phyloP scores from a whole-genome alignment of 345 rosid genomes.

The Clarkia xantiana region DNA sequence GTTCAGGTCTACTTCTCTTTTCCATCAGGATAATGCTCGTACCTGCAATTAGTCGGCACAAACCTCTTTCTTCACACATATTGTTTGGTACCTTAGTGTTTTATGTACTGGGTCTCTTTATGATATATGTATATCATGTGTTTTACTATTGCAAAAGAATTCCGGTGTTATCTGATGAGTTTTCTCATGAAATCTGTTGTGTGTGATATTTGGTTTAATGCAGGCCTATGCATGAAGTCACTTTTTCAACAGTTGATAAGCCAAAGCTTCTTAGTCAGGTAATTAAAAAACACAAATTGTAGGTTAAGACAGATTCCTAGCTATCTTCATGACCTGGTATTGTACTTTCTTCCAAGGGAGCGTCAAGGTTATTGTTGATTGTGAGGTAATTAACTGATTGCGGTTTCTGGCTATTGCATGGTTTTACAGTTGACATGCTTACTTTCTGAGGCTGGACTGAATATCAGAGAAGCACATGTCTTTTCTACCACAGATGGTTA shows the following conservation, averaged over 20 bases:
- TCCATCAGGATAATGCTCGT: too few relatives aligned
- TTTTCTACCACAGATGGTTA: slow-evolving; percentile 57
- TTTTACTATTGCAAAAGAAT: too few relatives aligned
- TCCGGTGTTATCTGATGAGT: too few relatives aligned
- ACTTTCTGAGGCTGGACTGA: slow-evolving; percentile 47
- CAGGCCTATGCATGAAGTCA: slow-evolving; percentile 16
- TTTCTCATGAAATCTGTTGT: neutral
- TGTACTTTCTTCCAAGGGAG: neutral
- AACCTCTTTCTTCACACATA: too few relatives aligned
- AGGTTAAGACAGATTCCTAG: neutral
- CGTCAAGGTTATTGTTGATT: neutral
- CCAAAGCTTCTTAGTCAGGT: slow-evolving; percentile 21
- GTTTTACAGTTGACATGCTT: slow-evolving; percentile 49
- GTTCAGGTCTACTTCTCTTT: too few relatives aligned
- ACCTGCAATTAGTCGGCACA: too few relatives aligned
- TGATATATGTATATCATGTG: too few relatives aligned
- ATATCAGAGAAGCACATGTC: slow-evolving; percentile 69
- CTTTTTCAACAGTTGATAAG: slow-evolving; percentile 12
- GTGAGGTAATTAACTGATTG: neutral
- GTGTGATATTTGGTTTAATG: slow-evolving; percentile 2
- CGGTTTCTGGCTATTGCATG: slow-evolving; percentile 5
- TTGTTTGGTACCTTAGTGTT: too few relatives aligned
- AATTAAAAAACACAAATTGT: neutral
- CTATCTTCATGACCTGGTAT: neutral
- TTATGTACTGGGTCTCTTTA: too few relatives aligned